Base-by-base conservation (phyloP, 768 basidiomycete species). In the Mycena galericulata region DNA sequence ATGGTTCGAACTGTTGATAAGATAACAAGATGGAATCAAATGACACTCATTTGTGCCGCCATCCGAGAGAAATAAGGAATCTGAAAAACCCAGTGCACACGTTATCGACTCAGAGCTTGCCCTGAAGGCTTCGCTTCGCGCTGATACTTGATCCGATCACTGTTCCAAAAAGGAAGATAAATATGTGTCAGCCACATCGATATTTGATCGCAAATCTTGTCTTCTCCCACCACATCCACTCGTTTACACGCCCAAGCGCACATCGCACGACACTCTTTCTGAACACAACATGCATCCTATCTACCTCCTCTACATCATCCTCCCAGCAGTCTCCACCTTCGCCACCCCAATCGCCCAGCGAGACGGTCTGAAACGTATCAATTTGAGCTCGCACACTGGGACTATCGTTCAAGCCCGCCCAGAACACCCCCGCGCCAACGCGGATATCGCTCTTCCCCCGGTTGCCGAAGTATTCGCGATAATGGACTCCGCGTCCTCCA, bases 211-310 rank as follows among this genome's bases (percentile, higher is more conserved):
- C 14, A 36, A 36, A n/a, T 38, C 47, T 58, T 56, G 27, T 27
- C 27, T 57, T 51, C 27, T 22, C 8, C 62, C 50, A 34, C 62
- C 68, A 63, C 63, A 45, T 34, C 45, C 54, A 70, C 68, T 65
- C 63, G 14, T 68, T 63, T 40, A 11, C 36, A 22, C 49, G 60
- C 55, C 67, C n/a, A 64, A 57, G 56, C 56, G 12, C 34, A 49
- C 67, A 49, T 24, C 55, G 59, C 69, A 51, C 64, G 58, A 65
- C 69, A 62, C 46, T 65, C 69, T 15, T 53, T 58, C 46, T 30
- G 36, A 46, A 36, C 40, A 26, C 59, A 70, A 65, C 40, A 72
- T 72, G 70, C 62, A 36, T 57, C 67, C 40, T n/a, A 53, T 34
- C 41, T 38, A 60, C 27, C 36, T 61, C 47, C 51, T 68, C 53